Evolutionary conservation across 2,329 filamentous ascomycete genomes (phyloP).

Genomic region (Cryphonectria carpinicola): DNA sequence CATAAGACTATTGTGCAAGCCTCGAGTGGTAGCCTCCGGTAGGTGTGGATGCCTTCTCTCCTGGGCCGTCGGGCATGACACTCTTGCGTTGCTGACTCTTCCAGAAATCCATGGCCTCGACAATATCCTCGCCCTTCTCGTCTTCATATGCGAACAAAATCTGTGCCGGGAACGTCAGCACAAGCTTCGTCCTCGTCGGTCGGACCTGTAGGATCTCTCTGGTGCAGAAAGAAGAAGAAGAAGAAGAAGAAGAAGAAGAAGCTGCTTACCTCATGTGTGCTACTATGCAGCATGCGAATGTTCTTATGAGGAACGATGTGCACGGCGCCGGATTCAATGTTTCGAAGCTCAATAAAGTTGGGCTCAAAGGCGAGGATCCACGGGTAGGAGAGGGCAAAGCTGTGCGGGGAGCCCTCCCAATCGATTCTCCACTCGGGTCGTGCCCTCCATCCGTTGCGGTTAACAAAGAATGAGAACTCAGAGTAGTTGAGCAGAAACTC

Average conservation of each 20-base stretch:
- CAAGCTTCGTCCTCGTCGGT: neutral
- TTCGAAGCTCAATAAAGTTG: constrained; percentile 95
- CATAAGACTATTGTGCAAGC: constrained; percentile 24
- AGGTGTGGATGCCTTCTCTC: constrained; percentile 22
- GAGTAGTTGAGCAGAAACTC: constrained; percentile 98
- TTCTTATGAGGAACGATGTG: constrained; percentile 97
- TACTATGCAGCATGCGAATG: constrained; percentile 96
- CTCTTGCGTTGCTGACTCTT: constrained; percentile 62
- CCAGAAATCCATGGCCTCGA: constrained; percentile 98
- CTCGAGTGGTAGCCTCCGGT: constrained; percentile 25
- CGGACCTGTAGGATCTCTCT: neutral
- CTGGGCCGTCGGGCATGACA: constrained; percentile 36
- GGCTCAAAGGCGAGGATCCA: constrained; percentile 98
- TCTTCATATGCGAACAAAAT: constrained; percentile 98
- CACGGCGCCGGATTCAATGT: constrained; percentile 92
- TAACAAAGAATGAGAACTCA: constrained; percentile 99
- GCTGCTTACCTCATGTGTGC: constrained; percentile 85
- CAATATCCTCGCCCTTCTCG: constrained; percentile 88
- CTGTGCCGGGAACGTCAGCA: constrained; percentile 51
- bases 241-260: neutral
- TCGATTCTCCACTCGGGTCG: constrained; percentile 96
- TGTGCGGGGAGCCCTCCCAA: constrained; percentile 92
- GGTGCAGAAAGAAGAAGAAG: neutral
- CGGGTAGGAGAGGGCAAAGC: constrained; percentile 92
- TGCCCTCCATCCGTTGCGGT: constrained; percentile 96